Percentiles rank a stretch among this genome's conserved stretches.
Evolutionary conservation across 352 stramenopile genomes (phyloP).

Genomic region (Salisapilia sapeloensis): DNA sequence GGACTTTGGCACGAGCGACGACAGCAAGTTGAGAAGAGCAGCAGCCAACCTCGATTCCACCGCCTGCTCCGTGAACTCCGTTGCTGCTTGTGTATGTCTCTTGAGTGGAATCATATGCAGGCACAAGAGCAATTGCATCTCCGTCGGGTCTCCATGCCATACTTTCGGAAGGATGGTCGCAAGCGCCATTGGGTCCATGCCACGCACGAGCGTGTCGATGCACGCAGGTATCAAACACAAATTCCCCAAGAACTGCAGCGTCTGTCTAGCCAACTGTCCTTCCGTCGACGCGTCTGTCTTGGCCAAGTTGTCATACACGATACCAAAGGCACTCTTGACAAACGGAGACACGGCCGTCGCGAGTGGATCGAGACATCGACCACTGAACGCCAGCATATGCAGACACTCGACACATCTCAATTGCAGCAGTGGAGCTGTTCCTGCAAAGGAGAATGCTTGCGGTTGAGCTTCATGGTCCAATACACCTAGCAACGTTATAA

Average conservation of each 20-base stretch:
- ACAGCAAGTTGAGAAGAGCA: slow-evolving; percentile 66
- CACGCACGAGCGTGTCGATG: slow-evolving; percentile 77
- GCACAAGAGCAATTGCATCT: slow-evolving; percentile 70
- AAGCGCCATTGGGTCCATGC: slow-evolving; percentile 65
- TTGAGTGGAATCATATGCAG: slow-evolving; percentile 82
- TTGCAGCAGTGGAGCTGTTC: slow-evolving; percentile 54
- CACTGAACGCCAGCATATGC: slow-evolving; percentile 78
- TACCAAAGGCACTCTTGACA: slow-evolving; percentile 71
- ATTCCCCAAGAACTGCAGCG: slow-evolving; percentile 66
- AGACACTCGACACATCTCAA: slow-evolving; percentile 74
- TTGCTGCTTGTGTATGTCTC: slow-evolving; percentile 70
- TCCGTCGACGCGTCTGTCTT: slow-evolving; percentile 68
- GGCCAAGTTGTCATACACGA: slow-evolving; percentile 69
- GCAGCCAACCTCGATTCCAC: slow-evolving; percentile 65
- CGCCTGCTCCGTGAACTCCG: slow-evolving; percentile 64
- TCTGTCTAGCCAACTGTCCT: slow-evolving; percentile 59
- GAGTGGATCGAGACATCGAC: slow-evolving; percentile 57
- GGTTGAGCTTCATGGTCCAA: slow-evolving; percentile 71
- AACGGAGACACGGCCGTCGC: slow-evolving; percentile 63
- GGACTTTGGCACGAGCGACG: slow-evolving; percentile 60
- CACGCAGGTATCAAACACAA: slow-evolving; percentile 74
- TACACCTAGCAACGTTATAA: slow-evolving; percentile 52
- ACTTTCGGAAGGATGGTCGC: slow-evolving; percentile 54
- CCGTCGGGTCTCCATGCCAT: slow-evolving; percentile 58
- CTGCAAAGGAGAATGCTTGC: slow-evolving; percentile 60